Evolutionary conservation across 768 basidiomycete genomes (phyloP).

Genomic region (Suillus brevipes): DNA sequence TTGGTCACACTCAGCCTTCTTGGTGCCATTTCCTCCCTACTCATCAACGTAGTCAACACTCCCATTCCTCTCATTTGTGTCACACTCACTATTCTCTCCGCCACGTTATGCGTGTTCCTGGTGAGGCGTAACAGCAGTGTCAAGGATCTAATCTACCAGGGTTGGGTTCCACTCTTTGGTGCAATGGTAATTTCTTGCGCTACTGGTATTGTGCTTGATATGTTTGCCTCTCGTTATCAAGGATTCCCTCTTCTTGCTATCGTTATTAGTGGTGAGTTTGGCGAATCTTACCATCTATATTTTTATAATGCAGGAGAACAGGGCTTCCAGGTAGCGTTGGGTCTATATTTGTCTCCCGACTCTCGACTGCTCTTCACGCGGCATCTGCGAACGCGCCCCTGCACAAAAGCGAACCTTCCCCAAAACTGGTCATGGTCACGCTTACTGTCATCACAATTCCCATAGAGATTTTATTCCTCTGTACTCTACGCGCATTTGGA

Average conservation of each 20-base stretch:
- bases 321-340: slow-evolving; percentile 89
- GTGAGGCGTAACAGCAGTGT: slow-evolving; percentile 70
- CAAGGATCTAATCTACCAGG: slow-evolving; percentile 70
- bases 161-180: slow-evolving; percentile 90
- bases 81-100: slow-evolving; percentile 48
- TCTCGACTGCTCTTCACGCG: slow-evolving; percentile 85
- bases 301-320: slow-evolving; percentile 22
- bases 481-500: slow-evolving; percentile 60
- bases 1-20: slow-evolving; percentile 86
- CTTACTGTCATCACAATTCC: slow-evolving; percentile 79
- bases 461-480: slow-evolving; percentile 73
- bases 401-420: slow-evolving; percentile 33
- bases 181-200: slow-evolving; percentile 87
- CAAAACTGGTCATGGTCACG: slow-evolving; percentile 60
- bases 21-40: slow-evolving; percentile 67
- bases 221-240: slow-evolving; percentile 82
- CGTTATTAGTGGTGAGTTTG: slow-evolving; percentile 74
- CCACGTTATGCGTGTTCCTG: slow-evolving; percentile 51
- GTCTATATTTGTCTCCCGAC: slow-evolving; percentile 85
- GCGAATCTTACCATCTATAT: not conserved
- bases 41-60: slow-evolving; percentile 67
- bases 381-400: slow-evolving; percentile 15
- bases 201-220: slow-evolving; percentile 89
- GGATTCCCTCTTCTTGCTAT: slow-evolving; percentile 88
- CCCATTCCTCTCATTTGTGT: slow-evolving; percentile 59